These are phyloP conservation scores for Postia placenta DNA, from an alignment of 768 basidiomycete genomes.

Conservation along the genomic window DNA sequence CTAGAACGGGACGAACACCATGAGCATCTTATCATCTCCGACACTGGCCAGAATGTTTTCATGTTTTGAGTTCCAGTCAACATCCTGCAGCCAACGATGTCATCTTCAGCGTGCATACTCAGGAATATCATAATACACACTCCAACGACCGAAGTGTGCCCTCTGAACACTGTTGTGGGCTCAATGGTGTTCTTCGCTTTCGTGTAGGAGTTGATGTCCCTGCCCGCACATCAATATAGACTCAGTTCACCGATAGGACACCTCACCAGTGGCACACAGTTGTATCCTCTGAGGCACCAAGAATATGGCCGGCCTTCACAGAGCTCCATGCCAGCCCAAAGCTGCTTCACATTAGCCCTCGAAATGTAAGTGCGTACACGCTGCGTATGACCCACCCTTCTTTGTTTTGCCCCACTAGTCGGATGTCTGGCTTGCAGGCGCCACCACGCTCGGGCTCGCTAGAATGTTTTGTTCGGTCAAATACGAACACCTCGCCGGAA, in stretches of 20 bases:
- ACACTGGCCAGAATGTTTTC: constrained; percentile 91
- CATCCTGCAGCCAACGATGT: constrained; percentile 62
- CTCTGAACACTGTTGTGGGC: constrained; percentile 76
- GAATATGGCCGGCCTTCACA: constrained; percentile 70
- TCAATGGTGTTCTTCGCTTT: constrained; percentile 77
- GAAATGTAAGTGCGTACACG: neutral
- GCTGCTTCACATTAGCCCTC: constrained; percentile 31
- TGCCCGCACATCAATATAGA: constrained; percentile 30
- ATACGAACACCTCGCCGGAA: constrained; percentile 87
- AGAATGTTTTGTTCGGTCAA: constrained; percentile 95
- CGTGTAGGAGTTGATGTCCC: constrained; percentile 89
- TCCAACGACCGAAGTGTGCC: constrained; percentile 89
- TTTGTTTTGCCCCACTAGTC: constrained; percentile 81
- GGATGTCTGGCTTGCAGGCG: constrained; percentile 85
- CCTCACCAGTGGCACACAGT: constrained; percentile 90
- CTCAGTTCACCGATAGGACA: neutral
- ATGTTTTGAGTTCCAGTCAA: constrained; percentile 87
- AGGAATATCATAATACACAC: constrained; percentile 41
- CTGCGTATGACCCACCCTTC: constrained; percentile 67
- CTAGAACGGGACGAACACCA: constrained; percentile 58
- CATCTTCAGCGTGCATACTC: neutral
- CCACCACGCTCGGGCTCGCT: constrained; percentile 87
- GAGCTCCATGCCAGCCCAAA: constrained; percentile 96
- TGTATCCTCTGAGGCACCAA: constrained; percentile 93
- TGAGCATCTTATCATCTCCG: constrained; percentile 90